Percentiles rank a stretch among this genome's conserved stretches.
phyloP scores from a whole-genome alignment of 495 filamentous ascomycete genomes.

The Jackrogersella minutella region DNA sequence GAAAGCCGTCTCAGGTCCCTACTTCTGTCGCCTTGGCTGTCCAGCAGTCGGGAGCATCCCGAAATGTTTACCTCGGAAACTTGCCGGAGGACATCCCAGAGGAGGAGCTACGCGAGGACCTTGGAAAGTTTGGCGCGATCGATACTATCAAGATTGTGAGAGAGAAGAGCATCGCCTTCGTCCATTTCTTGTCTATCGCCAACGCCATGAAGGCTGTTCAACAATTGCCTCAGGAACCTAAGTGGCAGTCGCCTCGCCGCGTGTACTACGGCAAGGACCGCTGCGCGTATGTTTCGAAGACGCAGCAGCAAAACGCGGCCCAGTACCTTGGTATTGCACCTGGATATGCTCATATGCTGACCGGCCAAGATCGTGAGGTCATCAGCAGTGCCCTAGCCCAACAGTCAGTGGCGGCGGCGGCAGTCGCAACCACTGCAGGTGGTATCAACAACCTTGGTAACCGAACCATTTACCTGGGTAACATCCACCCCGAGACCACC shows the following conservation, averaged over 20 bases:
- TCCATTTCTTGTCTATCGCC: constrained; percentile 96
- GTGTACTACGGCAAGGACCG: constrained; percentile 99
- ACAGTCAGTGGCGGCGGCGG: constrained; percentile 95
- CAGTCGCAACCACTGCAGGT: constrained; percentile 94
- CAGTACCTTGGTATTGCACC: constrained; percentile 98
- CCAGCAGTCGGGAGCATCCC: constrained; percentile 96
- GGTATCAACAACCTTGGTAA: constrained; percentile 98
- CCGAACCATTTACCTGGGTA: constrained; percentile 96
- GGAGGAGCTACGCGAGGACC: constrained; percentile 91
- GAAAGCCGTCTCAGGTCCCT: constrained; percentile 96
- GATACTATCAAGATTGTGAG: constrained; percentile 98
- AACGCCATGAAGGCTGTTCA: constrained; percentile 99
- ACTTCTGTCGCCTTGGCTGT: constrained; percentile 96
- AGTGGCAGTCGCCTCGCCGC: constrained; percentile 93
- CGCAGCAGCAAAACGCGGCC: constrained; percentile 98
- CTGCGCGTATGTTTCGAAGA: constrained; percentile 98
- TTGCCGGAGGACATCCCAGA: constrained; percentile 88
- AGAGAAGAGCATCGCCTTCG: constrained; percentile 98
- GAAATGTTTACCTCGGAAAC: constrained; percentile 97
- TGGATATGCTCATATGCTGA: constrained; percentile 96
- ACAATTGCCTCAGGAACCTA: constrained; percentile 92
- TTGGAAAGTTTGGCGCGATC: constrained; percentile 95
- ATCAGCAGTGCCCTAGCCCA: constrained; percentile 96
- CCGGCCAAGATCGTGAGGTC: constrained; percentile 91
- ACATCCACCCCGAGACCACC: constrained; percentile 98